These are phyloP conservation scores for Ustilago curta DNA, from an alignment of 1,284 basidiomycete genomes.

Conservation along the genomic window DNA sequence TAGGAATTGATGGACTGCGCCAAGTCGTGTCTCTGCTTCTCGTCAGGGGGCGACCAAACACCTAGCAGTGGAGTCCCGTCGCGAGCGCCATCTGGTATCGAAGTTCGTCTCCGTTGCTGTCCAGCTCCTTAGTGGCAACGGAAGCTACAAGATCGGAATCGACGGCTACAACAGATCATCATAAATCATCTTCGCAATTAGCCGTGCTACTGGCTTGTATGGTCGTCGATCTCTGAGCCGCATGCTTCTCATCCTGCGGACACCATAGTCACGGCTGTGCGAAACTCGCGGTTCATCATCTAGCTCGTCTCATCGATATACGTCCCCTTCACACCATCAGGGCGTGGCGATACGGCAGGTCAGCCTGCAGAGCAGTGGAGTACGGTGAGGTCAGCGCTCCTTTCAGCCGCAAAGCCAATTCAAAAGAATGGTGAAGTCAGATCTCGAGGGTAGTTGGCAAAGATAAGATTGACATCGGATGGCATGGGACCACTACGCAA, in stretches of 20 bases:
- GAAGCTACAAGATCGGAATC: not conserved
- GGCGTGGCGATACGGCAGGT: not conserved
- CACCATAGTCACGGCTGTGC: no score
- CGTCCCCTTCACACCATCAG: not conserved
- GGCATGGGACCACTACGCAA: not conserved
- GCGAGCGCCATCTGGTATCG: not conserved
- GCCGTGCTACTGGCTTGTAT: conserved; percentile 1
- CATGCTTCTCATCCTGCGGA: not conserved
- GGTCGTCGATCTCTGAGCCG: not conserved
- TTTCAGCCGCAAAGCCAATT: not conserved
- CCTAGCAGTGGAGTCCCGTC: not conserved
- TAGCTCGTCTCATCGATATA: no score
- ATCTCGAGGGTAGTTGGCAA: not conserved
- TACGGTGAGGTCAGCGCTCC: not conserved
- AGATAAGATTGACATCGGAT: not conserved
- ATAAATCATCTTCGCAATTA: not conserved
- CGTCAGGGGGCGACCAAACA: not conserved
- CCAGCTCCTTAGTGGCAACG: no score
- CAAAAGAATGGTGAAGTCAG: no score
- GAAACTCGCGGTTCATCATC: no score
- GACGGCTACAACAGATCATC: not conserved
- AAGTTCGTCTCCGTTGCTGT: not conserved
- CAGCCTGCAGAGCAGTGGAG: not conserved
- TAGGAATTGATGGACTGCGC: not conserved
- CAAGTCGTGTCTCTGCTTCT: not conserved